Conservation (phyloP, 805 yeast genomes). For the Myxozyma neglecta region DNA sequence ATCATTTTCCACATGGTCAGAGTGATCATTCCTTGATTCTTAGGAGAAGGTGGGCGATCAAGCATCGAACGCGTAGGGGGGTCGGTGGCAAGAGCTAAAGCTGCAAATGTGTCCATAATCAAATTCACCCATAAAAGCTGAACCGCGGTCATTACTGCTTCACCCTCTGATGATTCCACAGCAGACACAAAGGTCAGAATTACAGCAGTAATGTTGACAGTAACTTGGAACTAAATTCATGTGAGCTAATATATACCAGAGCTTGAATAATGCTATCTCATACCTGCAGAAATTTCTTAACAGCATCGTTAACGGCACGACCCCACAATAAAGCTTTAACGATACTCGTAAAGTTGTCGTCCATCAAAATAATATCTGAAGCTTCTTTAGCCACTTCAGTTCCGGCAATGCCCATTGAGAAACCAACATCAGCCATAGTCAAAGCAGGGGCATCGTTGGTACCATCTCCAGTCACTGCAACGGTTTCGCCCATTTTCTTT, state of each 20-base stretch:
- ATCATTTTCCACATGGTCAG: conserved; percentile 99
- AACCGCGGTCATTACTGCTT: conserved; percentile 92
- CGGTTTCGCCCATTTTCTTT: conserved; percentile 81
- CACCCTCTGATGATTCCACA: conserved; percentile 73
- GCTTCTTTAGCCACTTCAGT: conserved; percentile 99
- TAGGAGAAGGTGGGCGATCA: conserved; percentile 79
- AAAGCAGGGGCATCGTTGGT: conserved; percentile 98
- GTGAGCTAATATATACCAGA: neutral
- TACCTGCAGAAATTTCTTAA: conserved; percentile 84
- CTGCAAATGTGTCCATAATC: conserved; percentile 98
- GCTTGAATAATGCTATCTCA: neutral
- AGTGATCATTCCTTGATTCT: conserved; percentile 74
- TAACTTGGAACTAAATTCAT: conserved; percentile 64
- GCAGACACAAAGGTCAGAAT: conserved; percentile 90
- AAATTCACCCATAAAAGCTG: conserved; percentile 96
- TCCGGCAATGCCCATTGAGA: conserved; percentile 98
- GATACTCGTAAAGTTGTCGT: conserved; percentile 90
- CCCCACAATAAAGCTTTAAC: conserved; percentile 99
- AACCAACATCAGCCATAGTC: conserved; percentile 95
- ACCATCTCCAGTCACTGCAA: conserved; percentile 99
- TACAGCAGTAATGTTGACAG: conserved; percentile 97
- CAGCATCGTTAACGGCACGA: conserved; percentile 90
- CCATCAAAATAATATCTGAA: conserved; percentile 86
- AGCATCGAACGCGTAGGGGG: conserved; percentile 84
- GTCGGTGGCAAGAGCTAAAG: conserved; percentile 95